phyloP scores from a whole-genome alignment of 352 stramenopile genomes.

The Phytophthora fragariaefolia region DNA sequence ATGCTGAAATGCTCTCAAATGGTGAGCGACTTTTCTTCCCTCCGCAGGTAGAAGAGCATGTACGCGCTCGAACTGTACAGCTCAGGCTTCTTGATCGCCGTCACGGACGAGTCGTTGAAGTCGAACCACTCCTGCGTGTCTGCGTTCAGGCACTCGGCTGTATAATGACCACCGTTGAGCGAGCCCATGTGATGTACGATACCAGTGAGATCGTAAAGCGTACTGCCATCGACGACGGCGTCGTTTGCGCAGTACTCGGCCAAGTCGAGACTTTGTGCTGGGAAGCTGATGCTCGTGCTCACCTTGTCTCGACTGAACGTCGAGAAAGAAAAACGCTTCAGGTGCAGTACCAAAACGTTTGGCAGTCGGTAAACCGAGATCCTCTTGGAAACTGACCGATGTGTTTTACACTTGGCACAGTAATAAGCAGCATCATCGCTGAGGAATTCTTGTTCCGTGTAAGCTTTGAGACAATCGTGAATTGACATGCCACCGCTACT shows the following conservation, averaged over 20 bases:
- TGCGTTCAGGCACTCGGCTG: slow-evolving; percentile 75
- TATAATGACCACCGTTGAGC: slow-evolving; percentile 87
- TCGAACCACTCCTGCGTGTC: slow-evolving; percentile 81
- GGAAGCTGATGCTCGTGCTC: slow-evolving; percentile 68
- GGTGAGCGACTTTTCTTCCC: slow-evolving; percentile 64
- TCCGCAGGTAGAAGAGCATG: slow-evolving; percentile 80
- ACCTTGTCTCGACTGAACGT: slow-evolving; percentile 83
- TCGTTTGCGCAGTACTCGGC: slow-evolving; percentile 72
- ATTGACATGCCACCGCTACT: slow-evolving; percentile 44
- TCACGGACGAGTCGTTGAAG: slow-evolving; percentile 82
- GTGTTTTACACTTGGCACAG: slow-evolving; percentile 75
- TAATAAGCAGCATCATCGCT: slow-evolving; percentile 76
- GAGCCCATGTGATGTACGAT: slow-evolving; percentile 84
- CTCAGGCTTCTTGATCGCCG: slow-evolving; percentile 68
- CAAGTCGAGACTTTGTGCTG: slow-evolving; percentile 65
- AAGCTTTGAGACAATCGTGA: slow-evolving; percentile 74
- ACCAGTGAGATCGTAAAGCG: slow-evolving; percentile 78
- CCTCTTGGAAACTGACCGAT: slow-evolving; percentile 73
- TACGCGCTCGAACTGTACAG: slow-evolving; percentile 72
- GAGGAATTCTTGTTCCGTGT: slow-evolving; percentile 74
- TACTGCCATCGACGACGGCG: slow-evolving; percentile 70
- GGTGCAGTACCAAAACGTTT: slow-evolving; percentile 87
- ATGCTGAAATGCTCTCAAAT: slow-evolving; percentile 44
- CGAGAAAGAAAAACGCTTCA: slow-evolving; percentile 91
- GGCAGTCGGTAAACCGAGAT: slow-evolving; percentile 82